Evolutionary conservation across 305 asterid species (phyloP).

Genomic region (Plantago coronopus): DNA sequence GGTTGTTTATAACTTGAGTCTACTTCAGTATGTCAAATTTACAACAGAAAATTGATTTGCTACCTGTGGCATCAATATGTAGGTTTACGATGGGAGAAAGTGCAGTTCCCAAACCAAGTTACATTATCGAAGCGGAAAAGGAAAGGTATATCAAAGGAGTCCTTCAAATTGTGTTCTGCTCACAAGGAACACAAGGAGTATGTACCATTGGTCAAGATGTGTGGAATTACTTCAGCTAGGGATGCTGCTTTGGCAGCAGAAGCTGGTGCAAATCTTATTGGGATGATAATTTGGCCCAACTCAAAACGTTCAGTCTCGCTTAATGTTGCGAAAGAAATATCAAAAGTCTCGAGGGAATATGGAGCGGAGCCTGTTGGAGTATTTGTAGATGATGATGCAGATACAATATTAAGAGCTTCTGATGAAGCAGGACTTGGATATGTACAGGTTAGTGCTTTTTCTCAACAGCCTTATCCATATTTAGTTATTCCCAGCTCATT

Average conservation of each 20-base stretch:
- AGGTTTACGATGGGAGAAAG: constrained; percentile 36
- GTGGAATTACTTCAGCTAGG: constrained; percentile 79
- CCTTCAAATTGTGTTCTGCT: constrained; percentile 27
- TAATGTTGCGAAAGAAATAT: constrained; percentile 77
- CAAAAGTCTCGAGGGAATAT: constrained; percentile 58
- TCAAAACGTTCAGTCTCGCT: constrained; percentile 81
- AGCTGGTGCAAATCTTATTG: constrained; percentile 88
- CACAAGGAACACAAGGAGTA: constrained; percentile 27
- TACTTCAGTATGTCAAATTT: neutral
- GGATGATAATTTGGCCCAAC: constrained; percentile 95
- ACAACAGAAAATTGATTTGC: neutral
- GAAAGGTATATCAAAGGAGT: constrained; percentile 30
- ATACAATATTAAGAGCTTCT: constrained; percentile 64
- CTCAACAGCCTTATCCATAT: constrained; percentile 14
- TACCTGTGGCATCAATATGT: constrained; percentile 14
- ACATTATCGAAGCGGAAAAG: constrained; percentile 28
- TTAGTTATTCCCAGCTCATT: constrained; percentile 17
- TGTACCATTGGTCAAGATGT: constrained; percentile 81
- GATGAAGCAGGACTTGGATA: constrained; percentile 73
- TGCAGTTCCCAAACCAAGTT: constrained; percentile 22
- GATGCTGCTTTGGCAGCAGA: constrained; percentile 93
- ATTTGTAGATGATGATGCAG: constrained; percentile 82
- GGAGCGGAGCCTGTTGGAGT: constrained; percentile 95
- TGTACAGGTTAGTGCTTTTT: constrained; percentile 58
- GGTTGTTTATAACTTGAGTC: no score